phyloP scores from a whole-genome alignment of 805 yeast genomes.

The Hyphopichia homilentoma region DNA sequence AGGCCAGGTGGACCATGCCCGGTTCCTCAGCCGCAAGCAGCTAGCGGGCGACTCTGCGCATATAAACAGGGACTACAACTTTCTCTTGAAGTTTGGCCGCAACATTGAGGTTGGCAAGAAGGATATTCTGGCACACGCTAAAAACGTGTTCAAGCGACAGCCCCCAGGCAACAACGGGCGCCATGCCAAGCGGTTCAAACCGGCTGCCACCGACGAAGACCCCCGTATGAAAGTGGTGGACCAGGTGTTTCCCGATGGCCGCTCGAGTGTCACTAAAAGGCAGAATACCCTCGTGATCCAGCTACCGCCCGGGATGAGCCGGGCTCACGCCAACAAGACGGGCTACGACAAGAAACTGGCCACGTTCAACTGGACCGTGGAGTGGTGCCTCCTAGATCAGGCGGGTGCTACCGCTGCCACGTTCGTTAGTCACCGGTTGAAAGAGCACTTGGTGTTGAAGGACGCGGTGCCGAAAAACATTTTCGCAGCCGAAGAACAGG shows the following conservation, averaged over 20 bases:
- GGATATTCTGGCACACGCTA: slow-evolving; percentile 43
- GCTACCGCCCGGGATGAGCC: slow-evolving; percentile 72
- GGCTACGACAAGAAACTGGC: slow-evolving; percentile 64
- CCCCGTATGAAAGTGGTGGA: slow-evolving; percentile 18
- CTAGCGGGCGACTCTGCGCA: slow-evolving; percentile 39
- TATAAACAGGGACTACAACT: slow-evolving; percentile 82
- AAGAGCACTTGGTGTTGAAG: slow-evolving; percentile 30
- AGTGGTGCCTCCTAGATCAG: slow-evolving; percentile 52
- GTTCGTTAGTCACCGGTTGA: slow-evolving; percentile 42
- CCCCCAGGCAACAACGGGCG: slow-evolving; percentile 9
- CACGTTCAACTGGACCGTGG: slow-evolving; percentile 74
- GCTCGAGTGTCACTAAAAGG: slow-evolving; percentile 33
- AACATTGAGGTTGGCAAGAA: slow-evolving; percentile 53
- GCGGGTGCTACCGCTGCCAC: slow-evolving; percentile 21
- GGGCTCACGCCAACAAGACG: slow-evolving; percentile 60
- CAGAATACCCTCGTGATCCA: slow-evolving; percentile 65
- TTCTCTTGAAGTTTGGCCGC: slow-evolving; percentile 58
- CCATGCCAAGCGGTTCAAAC: slow-evolving; percentile 18
- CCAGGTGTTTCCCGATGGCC: slow-evolving; percentile 20
- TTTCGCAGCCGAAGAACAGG: slow-evolving; percentile 9
- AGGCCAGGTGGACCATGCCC: slow-evolving; percentile 61
- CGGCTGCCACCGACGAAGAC: slow-evolving; percentile 15
- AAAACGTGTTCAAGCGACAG: slow-evolving; percentile 37
- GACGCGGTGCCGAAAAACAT: slow-evolving; percentile 42
- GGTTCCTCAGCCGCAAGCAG: slow-evolving; percentile 48